Conservation (phyloP, 2,329 filamentous ascomycete genomes). For the Colletotrichum tropicicola region DNA sequence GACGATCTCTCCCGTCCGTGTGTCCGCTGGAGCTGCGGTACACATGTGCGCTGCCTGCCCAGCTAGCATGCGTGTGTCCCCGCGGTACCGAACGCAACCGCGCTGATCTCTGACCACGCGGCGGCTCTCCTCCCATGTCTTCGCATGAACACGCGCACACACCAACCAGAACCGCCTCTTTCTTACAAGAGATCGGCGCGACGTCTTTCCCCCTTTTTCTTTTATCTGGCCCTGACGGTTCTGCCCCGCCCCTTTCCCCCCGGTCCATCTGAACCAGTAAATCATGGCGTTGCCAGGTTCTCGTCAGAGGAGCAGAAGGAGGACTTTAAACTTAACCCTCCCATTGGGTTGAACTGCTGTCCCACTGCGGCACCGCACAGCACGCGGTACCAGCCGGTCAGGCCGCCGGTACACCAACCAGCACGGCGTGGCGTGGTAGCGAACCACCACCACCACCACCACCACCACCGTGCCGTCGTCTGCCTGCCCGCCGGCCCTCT, state of each 20-base stretch:
- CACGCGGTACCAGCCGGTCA: neutral
- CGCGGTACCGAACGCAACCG: slow-evolving; percentile 19
- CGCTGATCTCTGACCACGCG: slow-evolving; percentile 21
- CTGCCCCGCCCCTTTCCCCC: neutral
- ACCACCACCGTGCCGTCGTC: neutral
- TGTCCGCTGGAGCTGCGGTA: neutral
- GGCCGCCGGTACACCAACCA: neutral
- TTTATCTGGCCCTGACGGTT: no score
- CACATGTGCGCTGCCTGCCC: neutral
- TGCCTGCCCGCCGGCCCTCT: neutral
- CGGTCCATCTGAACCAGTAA: slow-evolving; percentile 1
- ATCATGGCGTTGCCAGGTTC: slow-evolving; percentile 3
- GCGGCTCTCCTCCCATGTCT: slow-evolving; percentile 13
- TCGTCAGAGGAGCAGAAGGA: neutral
- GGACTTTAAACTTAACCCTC: slow-evolving; percentile 11
- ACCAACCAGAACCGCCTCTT: neutral
- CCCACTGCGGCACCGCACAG: neutral
- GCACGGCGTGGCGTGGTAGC: neutral
- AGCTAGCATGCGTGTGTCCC: slow-evolving; percentile 3
- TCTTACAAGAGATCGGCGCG: slow-evolving; percentile 9
- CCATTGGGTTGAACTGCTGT: neutral
- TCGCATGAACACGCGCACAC: neutral
- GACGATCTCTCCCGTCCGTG: neutral
- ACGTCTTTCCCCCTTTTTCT: slow-evolving; percentile 10
- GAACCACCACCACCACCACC: neutral